Evolutionary conservation across 352 stramenopile genomes (phyloP).

Genomic region (Globisporangium camurandrum): DNA sequence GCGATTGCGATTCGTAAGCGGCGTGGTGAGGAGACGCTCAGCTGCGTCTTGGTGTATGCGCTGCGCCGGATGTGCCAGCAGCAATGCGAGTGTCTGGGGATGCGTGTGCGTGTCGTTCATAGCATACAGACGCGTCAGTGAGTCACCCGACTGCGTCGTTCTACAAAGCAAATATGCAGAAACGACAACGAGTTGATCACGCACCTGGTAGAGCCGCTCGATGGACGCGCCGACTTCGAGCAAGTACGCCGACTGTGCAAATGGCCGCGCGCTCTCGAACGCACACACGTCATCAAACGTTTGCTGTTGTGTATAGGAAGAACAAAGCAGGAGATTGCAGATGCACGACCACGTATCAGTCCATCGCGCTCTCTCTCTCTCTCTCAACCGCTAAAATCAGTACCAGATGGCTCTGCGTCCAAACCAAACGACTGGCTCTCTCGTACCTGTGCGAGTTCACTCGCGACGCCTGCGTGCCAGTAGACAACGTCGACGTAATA

Average conservation of each 20-base stretch:
- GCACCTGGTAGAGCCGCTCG: constrained; percentile 53
- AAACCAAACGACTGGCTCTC: background rate
- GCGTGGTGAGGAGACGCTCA: constrained; percentile 31
- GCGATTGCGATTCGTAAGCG: background rate
- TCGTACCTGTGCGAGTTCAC: constrained; percentile 27
- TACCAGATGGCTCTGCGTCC: too few relatives aligned
- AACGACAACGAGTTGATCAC: constrained; percentile 4
- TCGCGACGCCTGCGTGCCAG: constrained; percentile 29
- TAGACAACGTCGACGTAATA: constrained; percentile 42
- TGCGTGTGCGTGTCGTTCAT: too few relatives aligned
- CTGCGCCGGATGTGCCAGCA: constrained; percentile 42
- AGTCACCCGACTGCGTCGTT: too few relatives aligned
- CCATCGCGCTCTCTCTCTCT: too few relatives aligned
- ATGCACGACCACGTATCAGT: too few relatives aligned
- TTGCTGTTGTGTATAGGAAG: background rate
- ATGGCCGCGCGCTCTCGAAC: constrained; percentile 36
- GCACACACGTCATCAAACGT: constrained; percentile 38
- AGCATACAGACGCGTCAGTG: too few relatives aligned
- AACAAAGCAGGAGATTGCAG: too few relatives aligned
- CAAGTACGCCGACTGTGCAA: constrained; percentile 41
- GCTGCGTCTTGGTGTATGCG: constrained; percentile 35
- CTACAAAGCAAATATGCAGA: constrained; percentile 14
- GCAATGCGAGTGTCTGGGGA: constrained; percentile 27
- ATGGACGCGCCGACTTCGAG: constrained; percentile 34
- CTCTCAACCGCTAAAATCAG: too few relatives aligned